Conservation (phyloP, 345 rosid species). For the Bruguiera parviflora region DNA sequence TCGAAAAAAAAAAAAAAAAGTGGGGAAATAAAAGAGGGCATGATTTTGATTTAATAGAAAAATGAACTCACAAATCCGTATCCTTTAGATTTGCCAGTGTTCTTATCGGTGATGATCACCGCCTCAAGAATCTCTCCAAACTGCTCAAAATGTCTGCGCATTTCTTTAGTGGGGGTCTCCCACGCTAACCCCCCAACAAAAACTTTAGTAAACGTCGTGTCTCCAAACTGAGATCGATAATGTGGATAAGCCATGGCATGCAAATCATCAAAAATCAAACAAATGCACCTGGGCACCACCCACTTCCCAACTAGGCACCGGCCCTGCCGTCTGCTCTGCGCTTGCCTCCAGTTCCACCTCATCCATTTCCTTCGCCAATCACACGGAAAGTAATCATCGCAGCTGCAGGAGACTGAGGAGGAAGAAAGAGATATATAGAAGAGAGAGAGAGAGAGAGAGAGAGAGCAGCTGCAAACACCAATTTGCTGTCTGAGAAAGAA, state of each 20-base stretch:
- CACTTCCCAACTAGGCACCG: neutral
- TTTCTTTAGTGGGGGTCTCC: slow-evolving; percentile 88
- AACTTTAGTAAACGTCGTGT: slow-evolving; percentile 82
- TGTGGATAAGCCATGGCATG: slow-evolving; percentile 48
- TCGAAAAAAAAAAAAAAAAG: no score
- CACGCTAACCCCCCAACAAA: slow-evolving; percentile 94
- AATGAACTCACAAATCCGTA: slow-evolving; percentile 73
- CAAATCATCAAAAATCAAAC: slow-evolving; percentile 7
- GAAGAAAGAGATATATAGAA: slow-evolving; percentile 13
- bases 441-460: slow-evolving; percentile 17
- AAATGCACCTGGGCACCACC: no score
- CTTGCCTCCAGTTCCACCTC: slow-evolving; percentile 4
- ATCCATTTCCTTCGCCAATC: neutral
- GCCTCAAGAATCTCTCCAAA: slow-evolving; percentile 98
- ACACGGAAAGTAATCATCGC: slow-evolving; percentile 18
- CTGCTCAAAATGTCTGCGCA: slow-evolving; percentile 79
- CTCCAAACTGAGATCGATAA: slow-evolving; percentile 93
- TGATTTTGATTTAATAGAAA: neutral
- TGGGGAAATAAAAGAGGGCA: no score
- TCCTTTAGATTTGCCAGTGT: slow-evolving; percentile 89
- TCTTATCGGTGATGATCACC: slow-evolving; percentile 76
- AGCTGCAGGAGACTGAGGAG: slow-evolving; percentile 8
- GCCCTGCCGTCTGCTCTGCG: neutral
- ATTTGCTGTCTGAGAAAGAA: slow-evolving; percentile 45
- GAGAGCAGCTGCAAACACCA: slow-evolving; percentile 48